phyloP scores from a whole-genome alignment of 1,284 basidiomycete species.

The Meira miltonrushii region DNA sequence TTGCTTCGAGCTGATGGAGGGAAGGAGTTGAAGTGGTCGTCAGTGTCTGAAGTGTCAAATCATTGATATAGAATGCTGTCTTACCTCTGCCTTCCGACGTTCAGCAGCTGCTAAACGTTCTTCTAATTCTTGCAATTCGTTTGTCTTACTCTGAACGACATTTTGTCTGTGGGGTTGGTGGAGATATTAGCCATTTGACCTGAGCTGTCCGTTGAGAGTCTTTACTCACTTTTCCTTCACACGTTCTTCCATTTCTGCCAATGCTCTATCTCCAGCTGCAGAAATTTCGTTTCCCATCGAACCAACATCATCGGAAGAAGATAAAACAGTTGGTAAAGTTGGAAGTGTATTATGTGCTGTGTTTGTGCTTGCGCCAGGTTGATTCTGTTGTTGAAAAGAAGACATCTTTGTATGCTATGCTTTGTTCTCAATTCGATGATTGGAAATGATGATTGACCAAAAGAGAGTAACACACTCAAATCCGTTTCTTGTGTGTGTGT shows the following conservation, averaged over 20 bases:
- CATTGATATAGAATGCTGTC: not conserved
- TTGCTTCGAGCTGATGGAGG: not conserved
- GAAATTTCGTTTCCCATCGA: not conserved
- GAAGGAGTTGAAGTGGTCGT: not conserved
- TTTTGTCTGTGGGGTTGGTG: not conserved
- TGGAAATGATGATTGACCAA: too few relatives aligned
- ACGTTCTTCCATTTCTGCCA: slow-evolving; percentile 6
- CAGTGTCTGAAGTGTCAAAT: not conserved
- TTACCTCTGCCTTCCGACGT: not conserved
- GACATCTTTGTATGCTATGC: too few relatives aligned
- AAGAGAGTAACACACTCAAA: too few relatives aligned
- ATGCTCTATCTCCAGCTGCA: not conserved
- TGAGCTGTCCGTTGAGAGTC: too few relatives aligned
- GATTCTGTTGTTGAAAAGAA: not conserved
- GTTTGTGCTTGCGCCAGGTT: not conserved
- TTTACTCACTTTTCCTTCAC: slow-evolving; percentile 7
- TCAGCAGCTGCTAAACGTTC: not conserved
- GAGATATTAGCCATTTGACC: not conserved
- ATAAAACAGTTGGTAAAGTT: not conserved
- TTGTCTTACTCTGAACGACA: not conserved
- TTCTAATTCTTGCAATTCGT: slow-evolving; percentile 5
- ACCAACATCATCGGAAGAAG: not conserved
- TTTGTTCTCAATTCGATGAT: too few relatives aligned
- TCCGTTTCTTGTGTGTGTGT: too few relatives aligned
- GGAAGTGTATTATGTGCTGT: not conserved